Conservation (phyloP, 23 red algal species). For the Gracilaria domingensis region DNA sequence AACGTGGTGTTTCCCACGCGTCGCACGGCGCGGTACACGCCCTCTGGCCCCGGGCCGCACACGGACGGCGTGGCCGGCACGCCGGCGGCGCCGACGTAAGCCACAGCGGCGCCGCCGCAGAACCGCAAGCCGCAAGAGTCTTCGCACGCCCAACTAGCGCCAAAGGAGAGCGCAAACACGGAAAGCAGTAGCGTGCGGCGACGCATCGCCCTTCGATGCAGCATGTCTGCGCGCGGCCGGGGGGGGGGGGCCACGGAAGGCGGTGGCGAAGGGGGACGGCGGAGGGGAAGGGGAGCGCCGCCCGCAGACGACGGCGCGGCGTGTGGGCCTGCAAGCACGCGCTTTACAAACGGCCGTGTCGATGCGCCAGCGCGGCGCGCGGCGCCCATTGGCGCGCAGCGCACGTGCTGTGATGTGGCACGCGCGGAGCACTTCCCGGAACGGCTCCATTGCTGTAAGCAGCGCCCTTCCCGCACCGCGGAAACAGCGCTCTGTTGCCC, state of each 20-base stretch:
- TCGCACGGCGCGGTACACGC: not conserved
- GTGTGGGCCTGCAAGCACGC: not conserved
- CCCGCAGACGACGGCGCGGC: too few relatives aligned
- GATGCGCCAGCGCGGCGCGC: not conserved
- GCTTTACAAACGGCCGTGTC: not conserved
- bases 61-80: slow-evolving; percentile 18
- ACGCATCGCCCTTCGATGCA: not conserved
- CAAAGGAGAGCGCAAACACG: not conserved
- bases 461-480: not conserved
- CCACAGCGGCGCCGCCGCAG: slow-evolving; percentile 3
- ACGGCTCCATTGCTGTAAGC: not conserved
- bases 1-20: not conserved
- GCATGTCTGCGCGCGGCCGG: not conserved
- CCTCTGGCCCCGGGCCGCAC: not conserved
- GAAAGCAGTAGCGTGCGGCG: not conserved
- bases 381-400: slow-evolving; percentile 7
- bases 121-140: not conserved
- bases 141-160: not conserved
- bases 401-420: slow-evolving; percentile 9
- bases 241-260: not conserved
- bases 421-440: not conserved
- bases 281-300: not conserved
- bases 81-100: not conserved
- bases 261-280: not conserved
- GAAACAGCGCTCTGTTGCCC: not conserved